Base-by-base conservation (phyloP, 495 filamentous ascomycete genomes). In the Hypoxylon lienhwacheense region DNA sequence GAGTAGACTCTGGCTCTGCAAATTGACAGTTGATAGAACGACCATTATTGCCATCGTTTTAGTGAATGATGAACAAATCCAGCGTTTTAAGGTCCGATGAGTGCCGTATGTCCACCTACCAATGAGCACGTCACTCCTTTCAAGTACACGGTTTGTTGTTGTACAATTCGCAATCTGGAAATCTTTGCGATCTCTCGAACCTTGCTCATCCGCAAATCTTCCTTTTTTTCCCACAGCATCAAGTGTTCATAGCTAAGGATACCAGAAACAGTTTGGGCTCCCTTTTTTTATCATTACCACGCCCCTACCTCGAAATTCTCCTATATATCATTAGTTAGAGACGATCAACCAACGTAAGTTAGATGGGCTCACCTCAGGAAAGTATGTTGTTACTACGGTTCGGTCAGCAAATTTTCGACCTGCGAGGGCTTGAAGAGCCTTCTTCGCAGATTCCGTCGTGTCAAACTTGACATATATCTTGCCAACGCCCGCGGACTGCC, bases 391-490 rank as follows among this genome's bases (percentile, higher is more conserved):
- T 25, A 98, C 95, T 14, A 98, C 93, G 5, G 93, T 98, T 29
- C 93, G 83, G 70, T 96, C 90, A 1, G 89, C 88, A 66, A 97
- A 98, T 68, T 97, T 96, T 43, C 93, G 80, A 31, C 93, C 93
- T 7, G 95, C 95, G 51, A 98, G 79, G 31, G 90, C 84, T 57
- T 85, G 81, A 37, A 97, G 77, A 7, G 93, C 93, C 61, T 85
- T 88, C 40, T 85, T 83, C n/a, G 95, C 89, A 1, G 83, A 81
- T 48, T 91, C 88, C 5, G 81, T 73, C 2, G 74, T 81, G 37
- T 92, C 90, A 63, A 86, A 98, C 72, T 96, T 97, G 77, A 98
- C 82, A 65, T 82, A 98, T 55, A 98, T 97, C 81, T 97, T 97
- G 64, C 92, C 92, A 7, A 96, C 89, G n/a, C 92, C 92, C 20